phyloP scores from a whole-genome alignment of 345 rosid species.

The Hevea brasiliensis region DNA sequence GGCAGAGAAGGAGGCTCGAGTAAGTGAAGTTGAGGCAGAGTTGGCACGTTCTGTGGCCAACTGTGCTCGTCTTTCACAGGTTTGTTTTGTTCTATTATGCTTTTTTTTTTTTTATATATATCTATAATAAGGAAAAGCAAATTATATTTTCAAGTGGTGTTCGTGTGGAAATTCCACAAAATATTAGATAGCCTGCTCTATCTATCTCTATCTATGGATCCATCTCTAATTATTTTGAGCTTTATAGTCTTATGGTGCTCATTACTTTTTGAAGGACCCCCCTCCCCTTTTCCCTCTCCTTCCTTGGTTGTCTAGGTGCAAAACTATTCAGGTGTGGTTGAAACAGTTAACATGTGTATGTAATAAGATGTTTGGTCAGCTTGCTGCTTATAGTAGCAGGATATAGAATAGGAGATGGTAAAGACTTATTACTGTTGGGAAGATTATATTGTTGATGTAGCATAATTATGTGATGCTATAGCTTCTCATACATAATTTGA shows the following conservation, averaged over 20 bases:
- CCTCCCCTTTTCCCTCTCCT: not conserved
- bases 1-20: conserved; percentile 66
- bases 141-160: no score
- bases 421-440: not conserved
- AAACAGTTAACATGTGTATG: no score
- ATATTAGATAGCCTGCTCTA: no score
- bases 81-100: not conserved
- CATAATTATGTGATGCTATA: no score
- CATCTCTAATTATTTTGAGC: no score
- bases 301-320: not conserved
- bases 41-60: conserved; percentile 59
- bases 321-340: not conserved
- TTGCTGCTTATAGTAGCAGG: not conserved
- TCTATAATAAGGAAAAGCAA: no score
- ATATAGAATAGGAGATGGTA: not conserved
- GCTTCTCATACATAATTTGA: no score
- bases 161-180: no score
- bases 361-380: not conserved
- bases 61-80: conserved; percentile 81
- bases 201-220: no score
- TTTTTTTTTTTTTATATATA: not conserved
- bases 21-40: conserved; percentile 65
- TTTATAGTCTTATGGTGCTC: no score
- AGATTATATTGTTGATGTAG: not conserved
- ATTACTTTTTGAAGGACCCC: no score